Evolutionary conservation across 129 eudicot species (phyloP).

Genomic region (Flaveria bidentis): DNA sequence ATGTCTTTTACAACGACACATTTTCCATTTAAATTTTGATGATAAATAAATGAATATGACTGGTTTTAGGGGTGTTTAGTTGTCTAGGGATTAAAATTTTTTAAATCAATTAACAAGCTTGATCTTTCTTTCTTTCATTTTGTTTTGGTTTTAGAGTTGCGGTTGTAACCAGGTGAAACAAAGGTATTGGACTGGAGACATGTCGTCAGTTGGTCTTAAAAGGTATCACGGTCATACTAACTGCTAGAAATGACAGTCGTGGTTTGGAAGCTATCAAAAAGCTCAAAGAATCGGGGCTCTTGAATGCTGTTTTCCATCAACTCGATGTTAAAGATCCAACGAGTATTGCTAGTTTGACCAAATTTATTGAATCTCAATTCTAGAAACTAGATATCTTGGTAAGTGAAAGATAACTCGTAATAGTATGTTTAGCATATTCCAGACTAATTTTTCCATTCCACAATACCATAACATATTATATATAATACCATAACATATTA

Average conservation of each 20-base stretch:
- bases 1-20: too few species aligned
- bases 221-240: slow-evolving; percentile 14
- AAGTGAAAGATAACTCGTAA: not conserved
- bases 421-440: too few species aligned
- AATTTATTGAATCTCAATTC: slow-evolving; percentile 22
- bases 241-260: slow-evolving; percentile 25
- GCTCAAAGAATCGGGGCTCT: slow-evolving; percentile 10
- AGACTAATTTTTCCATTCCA: too few species aligned
- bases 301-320: slow-evolving; percentile 34
- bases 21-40: too few species aligned
- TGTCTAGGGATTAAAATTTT: too few species aligned
- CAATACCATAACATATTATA: too few species aligned
- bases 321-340: slow-evolving; percentile 36
- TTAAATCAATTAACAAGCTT: too few species aligned
- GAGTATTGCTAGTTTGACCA: slow-evolving; percentile 23
- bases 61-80: too few species aligned
- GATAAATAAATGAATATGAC: too few species aligned
- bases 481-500: too few species aligned
- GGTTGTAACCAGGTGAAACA: slow-evolving; percentile 39
- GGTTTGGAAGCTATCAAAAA: slow-evolving; percentile 25
- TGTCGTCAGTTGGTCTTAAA: slow-evolving; percentile 29
- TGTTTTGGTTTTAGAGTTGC: slow-evolving; percentile 28
- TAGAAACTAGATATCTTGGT: slow-evolving; percentile 37
- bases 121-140: not conserved
- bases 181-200: slow-evolving; percentile 37